Evolutionary conservation across 495 filamentous ascomycete species (phyloP), one percentile per base, ranked within the genome.

Genomic region (Penicillium salamii): DNA sequence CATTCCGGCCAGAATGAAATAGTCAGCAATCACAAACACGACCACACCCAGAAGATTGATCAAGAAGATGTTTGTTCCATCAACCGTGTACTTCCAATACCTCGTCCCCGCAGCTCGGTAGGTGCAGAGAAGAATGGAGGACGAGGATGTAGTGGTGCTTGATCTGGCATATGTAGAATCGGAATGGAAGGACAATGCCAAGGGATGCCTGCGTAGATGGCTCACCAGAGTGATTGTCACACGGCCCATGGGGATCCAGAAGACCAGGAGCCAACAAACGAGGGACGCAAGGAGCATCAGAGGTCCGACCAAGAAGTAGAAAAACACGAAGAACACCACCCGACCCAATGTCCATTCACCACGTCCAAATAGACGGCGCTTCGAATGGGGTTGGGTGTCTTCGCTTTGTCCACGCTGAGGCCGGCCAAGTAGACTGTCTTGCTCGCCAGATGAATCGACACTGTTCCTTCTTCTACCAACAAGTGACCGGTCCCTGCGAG

Each of bases 21-120:
- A 96, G 71, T 99, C 93, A 55, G 92, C 84, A 53, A 97, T 92
- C 59, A 89, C 89, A 58, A 99, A 96, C 14, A 88, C 68, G 35
- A 97, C 92, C 26, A 99, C 79, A 17, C 79, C 84, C 68, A 97
- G 87, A 36, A 99, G 78, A 62, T 99, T 99, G 73, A 99, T 95
- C 59, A 99, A 82, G 70, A 97, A 97, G 61, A 99, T 92, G 70
- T 99, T 99, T 37, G 95, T 97, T 44, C 93, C 93, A 58, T 97
- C 93, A 50, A 99, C 78, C 12, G 93, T 99, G 67, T 99, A 99
- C 66, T 97, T 99, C 90, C 95, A 99, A 71, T 99, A 99, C 67
- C 92, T 90, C 38, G 84, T 70, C 17, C 93, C 93, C 12, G 91
- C 92, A 23, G 92, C 93, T 51, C 95, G 89, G 68, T 99, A 97